Conservation (phyloP, 148 eudicot species). For the Rhododendron molle region DNA sequence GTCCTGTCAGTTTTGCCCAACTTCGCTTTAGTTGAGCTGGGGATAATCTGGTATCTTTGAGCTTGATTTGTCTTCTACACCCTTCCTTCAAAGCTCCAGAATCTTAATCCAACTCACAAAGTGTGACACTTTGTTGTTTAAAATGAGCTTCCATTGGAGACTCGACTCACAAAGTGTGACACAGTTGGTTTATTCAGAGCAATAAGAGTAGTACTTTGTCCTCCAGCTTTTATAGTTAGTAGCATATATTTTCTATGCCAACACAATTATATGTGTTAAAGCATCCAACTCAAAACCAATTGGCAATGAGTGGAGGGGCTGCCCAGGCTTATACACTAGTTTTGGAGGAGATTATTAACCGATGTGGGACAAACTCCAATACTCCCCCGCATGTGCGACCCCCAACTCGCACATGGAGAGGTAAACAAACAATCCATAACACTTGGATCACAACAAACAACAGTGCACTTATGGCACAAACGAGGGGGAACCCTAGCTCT, state of each 20-base stretch:
- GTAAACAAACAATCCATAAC: too few species aligned
- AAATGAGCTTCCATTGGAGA: background rate
- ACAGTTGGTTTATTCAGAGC: background rate
- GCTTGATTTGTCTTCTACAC: background rate
- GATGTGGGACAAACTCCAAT: background rate
- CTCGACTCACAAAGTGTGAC: background rate
- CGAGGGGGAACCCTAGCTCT: background rate
- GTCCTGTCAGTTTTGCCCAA: background rate
- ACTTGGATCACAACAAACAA: background rate
- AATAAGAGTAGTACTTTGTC: background rate
- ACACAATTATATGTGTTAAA: background rate
- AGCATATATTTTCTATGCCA: background rate
- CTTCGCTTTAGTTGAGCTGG: background rate
- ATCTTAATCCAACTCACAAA: background rate
- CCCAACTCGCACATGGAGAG: too few species aligned
- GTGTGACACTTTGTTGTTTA: background rate
- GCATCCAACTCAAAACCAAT: background rate
- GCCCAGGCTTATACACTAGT: too few species aligned
- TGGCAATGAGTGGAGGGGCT: background rate
- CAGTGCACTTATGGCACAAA: background rate
- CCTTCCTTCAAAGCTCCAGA: background rate
- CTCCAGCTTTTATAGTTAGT: background rate
- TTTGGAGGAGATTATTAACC: background rate
- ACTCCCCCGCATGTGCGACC: background rate
- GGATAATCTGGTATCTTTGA: background rate